Base-by-base conservation (phyloP, 176 grass and related monocot species). In the Olyra latifolia region DNA sequence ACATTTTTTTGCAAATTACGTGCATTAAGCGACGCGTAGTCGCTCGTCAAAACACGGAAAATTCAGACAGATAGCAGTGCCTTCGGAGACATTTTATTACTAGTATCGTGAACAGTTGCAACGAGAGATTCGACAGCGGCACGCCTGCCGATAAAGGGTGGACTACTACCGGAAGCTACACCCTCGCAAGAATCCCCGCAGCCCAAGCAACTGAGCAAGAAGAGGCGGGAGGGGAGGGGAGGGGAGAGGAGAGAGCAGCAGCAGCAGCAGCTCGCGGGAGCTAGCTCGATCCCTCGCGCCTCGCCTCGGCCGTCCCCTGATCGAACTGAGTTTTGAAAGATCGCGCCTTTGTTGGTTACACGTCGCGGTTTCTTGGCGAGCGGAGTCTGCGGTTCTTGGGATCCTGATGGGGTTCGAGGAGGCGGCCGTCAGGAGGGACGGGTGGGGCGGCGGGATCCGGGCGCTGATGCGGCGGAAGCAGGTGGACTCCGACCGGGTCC, bases 391-490 rank as follows among this genome's bases (percentile, higher is more conserved):
- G 65, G 40, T 29, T 29, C 24, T 0, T 15, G 76, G 75, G 38
- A 48, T 80, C 63, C 28, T 46, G 80, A 79, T 62, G 53, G 83
- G 74, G 11, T 41, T 15, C 29, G 62, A 75, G 64, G 67, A 43
- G 70, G 22, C 78, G 52, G 38, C 57, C 30, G n/a, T n/a, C n/a
- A n/a, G n/a, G n/a, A n/a, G n/a, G n/a, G 56, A 40, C 41, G 82
- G 60, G 46, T 56, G 66, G 69, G 78, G 82, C 20, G 19, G 70
- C 41, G 86, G 83, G 29, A 46, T 91, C 22, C 59, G 83, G 60
- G 74, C 63, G 57, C 82, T 98, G 81, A 56, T 92, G 84, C 87
- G 95, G 79, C 83, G 95, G 75, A 98, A 98, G 69, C 95, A 98
- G 88, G 95, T 98, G 35, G 95, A 98, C 81, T 95, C 95, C 6